A percentile compares a stretch with the other conserved stretches of the same genome.
Conservation (phyloP, 2,329 filamentous ascomycete species). For the Pseudogymnoascus sp. region DNA sequence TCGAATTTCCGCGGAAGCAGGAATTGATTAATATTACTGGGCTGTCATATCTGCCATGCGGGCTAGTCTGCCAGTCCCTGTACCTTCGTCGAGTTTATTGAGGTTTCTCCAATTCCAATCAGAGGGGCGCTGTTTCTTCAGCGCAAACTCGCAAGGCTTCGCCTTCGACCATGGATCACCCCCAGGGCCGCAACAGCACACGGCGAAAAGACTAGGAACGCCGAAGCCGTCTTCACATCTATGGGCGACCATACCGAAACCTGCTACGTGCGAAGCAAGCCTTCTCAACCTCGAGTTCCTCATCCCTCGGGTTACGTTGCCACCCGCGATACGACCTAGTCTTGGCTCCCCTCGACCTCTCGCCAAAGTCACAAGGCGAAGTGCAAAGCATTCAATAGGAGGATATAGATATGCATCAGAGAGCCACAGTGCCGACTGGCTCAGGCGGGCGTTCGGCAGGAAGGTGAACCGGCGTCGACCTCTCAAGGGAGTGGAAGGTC, state of each 20-base stretch:
- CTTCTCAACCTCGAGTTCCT: conserved; percentile 24
- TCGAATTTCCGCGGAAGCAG: not conserved
- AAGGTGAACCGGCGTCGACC: conserved; percentile 23
- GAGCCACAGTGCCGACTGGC: conserved; percentile 6
- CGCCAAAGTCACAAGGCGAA: not conserved
- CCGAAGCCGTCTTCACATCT: conserved; percentile 17
- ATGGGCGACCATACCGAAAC: conserved; percentile 16
- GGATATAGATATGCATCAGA: conserved; percentile 18
- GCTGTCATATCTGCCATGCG: conserved; percentile 21
- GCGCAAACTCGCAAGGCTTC: conserved; percentile 30
- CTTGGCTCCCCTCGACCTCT: not conserved
- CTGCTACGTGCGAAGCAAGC: conserved; percentile 19
- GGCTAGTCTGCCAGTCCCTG: conserved; percentile 25
- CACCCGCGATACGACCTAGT: not conserved
- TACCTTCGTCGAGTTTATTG: conserved; percentile 51
- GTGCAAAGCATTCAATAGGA: conserved; percentile 11
- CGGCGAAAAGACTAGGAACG: conserved; percentile 2
- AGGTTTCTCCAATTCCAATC: conserved; percentile 67
- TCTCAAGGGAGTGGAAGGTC: conserved; percentile 51
- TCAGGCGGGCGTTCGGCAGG: not conserved
- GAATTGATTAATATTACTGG: conserved; percentile 1
- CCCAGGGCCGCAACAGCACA: conserved; percentile 13
- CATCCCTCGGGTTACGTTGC: conserved; percentile 15
- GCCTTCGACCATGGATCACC: conserved; percentile 21
- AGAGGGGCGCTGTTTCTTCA: conserved; percentile 47